A percentile compares a stretch with the other conserved stretches of the same genome.
Evolutionary conservation across 768 basidiomycete species (phyloP).

Genomic region (Tylopilus cervinicoccineus): DNA sequence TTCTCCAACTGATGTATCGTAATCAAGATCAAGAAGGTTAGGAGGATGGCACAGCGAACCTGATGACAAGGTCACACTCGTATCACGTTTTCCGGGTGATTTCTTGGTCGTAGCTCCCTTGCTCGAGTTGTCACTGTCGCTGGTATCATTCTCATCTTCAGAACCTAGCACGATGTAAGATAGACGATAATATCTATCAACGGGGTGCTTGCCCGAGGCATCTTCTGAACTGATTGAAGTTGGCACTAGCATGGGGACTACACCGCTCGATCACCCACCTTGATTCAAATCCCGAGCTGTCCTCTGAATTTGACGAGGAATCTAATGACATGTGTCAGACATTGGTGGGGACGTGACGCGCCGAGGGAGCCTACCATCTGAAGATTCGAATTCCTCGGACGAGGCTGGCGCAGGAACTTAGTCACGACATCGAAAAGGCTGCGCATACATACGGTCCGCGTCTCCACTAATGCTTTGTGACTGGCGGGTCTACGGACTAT

Average conservation of each 20-base stretch:
- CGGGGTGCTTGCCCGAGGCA: slow-evolving; percentile 12
- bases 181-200: slow-evolving; percentile 5
- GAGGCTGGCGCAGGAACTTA: slow-evolving; percentile 15
- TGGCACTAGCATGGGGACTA: slow-evolving; percentile 1
- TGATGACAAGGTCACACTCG: slow-evolving; percentile 40
- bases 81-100: slow-evolving; percentile 27
- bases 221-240: slow-evolving; percentile 18
- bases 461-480: slow-evolving; percentile 12
- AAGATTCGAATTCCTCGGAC: slow-evolving; percentile 25
- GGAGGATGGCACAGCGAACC: slow-evolving; percentile 10
- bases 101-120: background rate
- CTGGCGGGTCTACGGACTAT: background rate
- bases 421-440: background rate
- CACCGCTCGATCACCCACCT: slow-evolving; percentile 13
- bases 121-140: slow-evolving; percentile 7
- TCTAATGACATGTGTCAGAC: slow-evolving; percentile 6
- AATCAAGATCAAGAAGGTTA: background rate
- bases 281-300: slow-evolving; percentile 24
- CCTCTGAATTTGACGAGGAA: slow-evolving; percentile 21
- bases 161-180: slow-evolving; percentile 12
- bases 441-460: slow-evolving; percentile 22
- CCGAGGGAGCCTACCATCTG: slow-evolving; percentile 21
- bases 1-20: slow-evolving; percentile 14
- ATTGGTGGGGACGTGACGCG: background rate
- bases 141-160: slow-evolving; percentile 7